Evolutionary conservation across 257 asterid species (phyloP).

Genomic region (Anisodus acutangulus): DNA sequence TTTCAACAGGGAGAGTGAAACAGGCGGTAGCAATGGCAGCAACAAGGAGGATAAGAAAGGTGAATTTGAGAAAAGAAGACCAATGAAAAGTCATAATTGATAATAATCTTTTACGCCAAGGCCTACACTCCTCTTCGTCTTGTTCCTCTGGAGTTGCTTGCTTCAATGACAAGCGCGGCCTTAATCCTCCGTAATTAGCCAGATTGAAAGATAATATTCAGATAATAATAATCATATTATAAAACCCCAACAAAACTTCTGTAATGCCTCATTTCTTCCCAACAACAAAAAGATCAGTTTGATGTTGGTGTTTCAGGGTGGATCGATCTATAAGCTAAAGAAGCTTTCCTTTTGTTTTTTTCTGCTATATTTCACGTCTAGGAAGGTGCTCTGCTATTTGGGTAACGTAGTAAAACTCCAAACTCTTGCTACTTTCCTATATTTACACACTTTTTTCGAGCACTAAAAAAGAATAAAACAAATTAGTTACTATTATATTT

Average conservation of each 20-base stretch:
- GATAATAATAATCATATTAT: neutral
- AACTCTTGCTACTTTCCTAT: conserved; percentile 5
- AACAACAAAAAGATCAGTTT: neutral
- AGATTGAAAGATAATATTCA: conserved; percentile 41
- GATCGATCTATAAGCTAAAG: neutral
- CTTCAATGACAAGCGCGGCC: conserved; percentile 89
- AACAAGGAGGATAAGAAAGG: conserved; percentile 59
- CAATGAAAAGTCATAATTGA: conserved; percentile 67
- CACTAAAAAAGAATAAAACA: neutral
- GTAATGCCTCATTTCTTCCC: neutral
- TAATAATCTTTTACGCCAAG: conserved; percentile 77
- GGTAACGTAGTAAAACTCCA: conserved; percentile 28
- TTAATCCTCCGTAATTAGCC: conserved; percentile 85
- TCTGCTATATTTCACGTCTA: conserved; percentile 18
- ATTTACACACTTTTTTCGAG: neutral
- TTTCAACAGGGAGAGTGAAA: conserved; percentile 88
- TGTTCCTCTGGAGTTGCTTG: conserved; percentile 70
- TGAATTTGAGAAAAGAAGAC: conserved; percentile 61
- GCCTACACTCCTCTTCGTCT: conserved; percentile 71
- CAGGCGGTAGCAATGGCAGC: conserved; percentile 71
- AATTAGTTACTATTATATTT: neutral
- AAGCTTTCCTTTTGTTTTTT: neutral
- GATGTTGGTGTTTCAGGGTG: neutral
- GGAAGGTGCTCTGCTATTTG: neutral
- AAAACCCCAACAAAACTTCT: neutral